Evolutionary conservation across 2,329 filamentous ascomycete species (phyloP).

Genomic region (Aspergillus thermomutatus): DNA sequence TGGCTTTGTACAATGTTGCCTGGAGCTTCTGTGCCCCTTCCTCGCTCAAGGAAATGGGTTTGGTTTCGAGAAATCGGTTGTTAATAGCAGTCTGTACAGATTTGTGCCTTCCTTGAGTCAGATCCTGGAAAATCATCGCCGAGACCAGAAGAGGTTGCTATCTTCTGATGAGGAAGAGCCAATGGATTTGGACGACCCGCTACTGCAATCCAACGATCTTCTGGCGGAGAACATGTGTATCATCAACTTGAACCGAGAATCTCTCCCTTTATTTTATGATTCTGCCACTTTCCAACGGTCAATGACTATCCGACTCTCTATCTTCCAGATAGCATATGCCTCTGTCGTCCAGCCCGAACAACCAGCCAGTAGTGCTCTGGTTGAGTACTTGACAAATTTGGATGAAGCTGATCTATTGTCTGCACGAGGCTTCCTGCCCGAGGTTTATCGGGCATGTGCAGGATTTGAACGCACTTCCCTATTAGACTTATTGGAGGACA

Average conservation of each 20-base stretch:
- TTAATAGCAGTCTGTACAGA: constrained; percentile 21
- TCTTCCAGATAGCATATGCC: constrained; percentile 22
- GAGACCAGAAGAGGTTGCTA: constrained; percentile 15
- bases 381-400: constrained; percentile 36
- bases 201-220: constrained; percentile 25
- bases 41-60: constrained; percentile 20
- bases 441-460: constrained; percentile 28
- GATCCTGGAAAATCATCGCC: constrained; percentile 30
- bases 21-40: constrained; percentile 35
- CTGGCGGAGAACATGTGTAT: constrained; percentile 20
- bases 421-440: constrained; percentile 28
- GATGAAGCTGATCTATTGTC: constrained; percentile 38
- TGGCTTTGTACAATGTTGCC: constrained; percentile 26
- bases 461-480: constrained; percentile 34
- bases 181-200: constrained; percentile 45
- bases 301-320: constrained; percentile 33
- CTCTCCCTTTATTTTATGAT: constrained; percentile 30
- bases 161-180: constrained; percentile 22
- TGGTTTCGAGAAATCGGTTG: constrained; percentile 12
- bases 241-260: constrained; percentile 30
- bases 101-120: constrained; percentile 28
- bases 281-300: constrained; percentile 34
- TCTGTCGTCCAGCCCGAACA: constrained; percentile 1
- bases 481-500: constrained; percentile 44
- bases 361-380: constrained; percentile 13